Base-by-base conservation (phyloP, 257 asterid genomes). In the Galeopsis tetrahit region DNA sequence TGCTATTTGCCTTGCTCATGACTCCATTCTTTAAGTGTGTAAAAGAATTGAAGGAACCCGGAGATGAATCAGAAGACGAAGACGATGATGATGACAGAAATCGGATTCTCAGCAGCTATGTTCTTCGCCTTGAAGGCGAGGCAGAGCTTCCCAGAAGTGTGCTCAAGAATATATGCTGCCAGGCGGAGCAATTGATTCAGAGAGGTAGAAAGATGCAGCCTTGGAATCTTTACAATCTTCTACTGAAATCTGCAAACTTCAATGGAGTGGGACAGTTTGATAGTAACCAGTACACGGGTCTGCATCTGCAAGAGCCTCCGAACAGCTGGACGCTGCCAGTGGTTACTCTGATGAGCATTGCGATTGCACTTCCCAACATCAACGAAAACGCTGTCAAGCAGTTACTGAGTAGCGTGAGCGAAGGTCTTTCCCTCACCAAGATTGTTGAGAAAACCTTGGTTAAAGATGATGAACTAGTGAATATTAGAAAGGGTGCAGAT, bases 101-200 rank as follows among this genome's bases (percentile, higher is more conserved):
- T 11, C 17, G 8, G 11, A 3, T 9, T 46, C 60, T 66, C 14
- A 31, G 57, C 4, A 7, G 21, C 2, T 80, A 63, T 46, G 84
- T 80, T 42, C 68, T 86, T 63, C 80, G 76, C 2, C 87, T 83
- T 7, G 84, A 84, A 49, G 74, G 79, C 0, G 87, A 86, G 74
- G 57, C 31, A 0, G 72, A 70, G 56, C 32, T 86, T 32, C 86
- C 91, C 0, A 14, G 33, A 13, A 65, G n/a, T 8, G 65, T 72
- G 0, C 7, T 76, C 5, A 63, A 10, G 42, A 53, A 53, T 8
- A 69, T 69, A 2, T 63, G 44, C 38, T 2, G 15, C 5, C 61
- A 69, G 21, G 80, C 48, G 0, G 72, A 76, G 32, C 57, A 53
- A 1, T 28, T 44, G 31, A 76, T 70, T 2, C 31, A 53, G 28